phyloP scores from a whole-genome alignment of 352 stramenopile genomes.

The Pythium biforme region DNA sequence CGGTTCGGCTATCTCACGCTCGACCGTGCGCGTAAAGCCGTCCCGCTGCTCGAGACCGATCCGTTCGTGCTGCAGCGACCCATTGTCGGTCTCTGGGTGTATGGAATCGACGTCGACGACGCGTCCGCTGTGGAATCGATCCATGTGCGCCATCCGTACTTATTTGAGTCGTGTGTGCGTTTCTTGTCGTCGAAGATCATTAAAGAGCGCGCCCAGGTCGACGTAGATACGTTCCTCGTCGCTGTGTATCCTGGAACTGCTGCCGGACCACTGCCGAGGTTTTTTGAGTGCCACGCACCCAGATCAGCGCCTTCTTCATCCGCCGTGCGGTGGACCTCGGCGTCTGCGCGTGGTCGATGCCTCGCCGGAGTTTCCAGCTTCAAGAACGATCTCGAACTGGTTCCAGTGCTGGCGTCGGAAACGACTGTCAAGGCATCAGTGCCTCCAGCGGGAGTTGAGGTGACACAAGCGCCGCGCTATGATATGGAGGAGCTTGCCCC shows the following conservation, averaged over 20 bases:
- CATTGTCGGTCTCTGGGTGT: constrained; percentile 74
- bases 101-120: constrained; percentile 58
- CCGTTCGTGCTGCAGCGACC: constrained; percentile 65
- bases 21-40: constrained; percentile 71
- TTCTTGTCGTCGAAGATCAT: constrained; percentile 53
- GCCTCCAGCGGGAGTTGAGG: not conserved
- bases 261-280: constrained; percentile 48
- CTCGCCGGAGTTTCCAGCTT: constrained; percentile 62
- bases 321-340: constrained; percentile 39
- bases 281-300: constrained; percentile 66
- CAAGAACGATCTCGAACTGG: constrained; percentile 46
- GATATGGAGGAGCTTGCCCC: not conserved
- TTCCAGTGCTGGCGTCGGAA: constrained; percentile 26
- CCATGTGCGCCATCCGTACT: constrained; percentile 48
- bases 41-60: constrained; percentile 70
- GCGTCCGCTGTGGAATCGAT: constrained; percentile 23
- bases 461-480: not conserved
- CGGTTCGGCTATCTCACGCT: constrained; percentile 70
- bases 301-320: constrained; percentile 5
- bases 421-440: not conserved
- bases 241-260: constrained; percentile 46
- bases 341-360: constrained; percentile 37
- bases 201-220: constrained; percentile 56
- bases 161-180: constrained; percentile 57
- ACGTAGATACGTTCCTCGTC: constrained; percentile 64